Evolutionary conservation across 176 grass and related monocot genomes (phyloP).

Genomic region (Poa annua): DNA sequence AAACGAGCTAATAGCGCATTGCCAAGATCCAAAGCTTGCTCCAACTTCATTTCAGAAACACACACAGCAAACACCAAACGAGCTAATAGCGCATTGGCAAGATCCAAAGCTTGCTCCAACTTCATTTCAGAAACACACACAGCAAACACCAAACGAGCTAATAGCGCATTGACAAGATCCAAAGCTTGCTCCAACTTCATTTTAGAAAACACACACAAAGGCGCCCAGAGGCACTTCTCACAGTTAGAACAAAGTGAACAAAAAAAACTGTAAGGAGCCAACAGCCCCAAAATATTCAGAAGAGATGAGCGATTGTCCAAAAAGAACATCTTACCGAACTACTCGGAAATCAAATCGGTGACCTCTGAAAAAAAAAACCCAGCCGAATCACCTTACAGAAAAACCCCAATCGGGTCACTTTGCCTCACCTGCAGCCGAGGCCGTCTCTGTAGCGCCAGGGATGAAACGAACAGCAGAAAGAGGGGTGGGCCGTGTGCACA

Average conservation of each 20-base stretch:
- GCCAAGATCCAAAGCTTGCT: too few species aligned
- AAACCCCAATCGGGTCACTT: neutral
- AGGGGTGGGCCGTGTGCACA: neutral
- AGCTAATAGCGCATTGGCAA: too few species aligned
- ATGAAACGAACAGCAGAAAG: neutral
- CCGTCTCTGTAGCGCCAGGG: neutral
- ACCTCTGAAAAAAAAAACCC: neutral
- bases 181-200: too few species aligned
- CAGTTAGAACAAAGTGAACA: neutral
- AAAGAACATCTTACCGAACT: neutral
- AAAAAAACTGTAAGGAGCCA: neutral
- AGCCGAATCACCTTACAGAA: neutral
- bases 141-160: too few species aligned
- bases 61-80: too few species aligned
- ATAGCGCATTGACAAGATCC: too few species aligned
- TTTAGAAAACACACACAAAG: too few species aligned
- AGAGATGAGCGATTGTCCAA: neutral
- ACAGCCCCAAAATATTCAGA: neutral
- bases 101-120: too few species aligned
- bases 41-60: too few species aligned
- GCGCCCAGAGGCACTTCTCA: neutral
- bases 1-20: too few species aligned
- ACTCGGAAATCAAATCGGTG: neutral
- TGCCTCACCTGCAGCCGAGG: neutral
- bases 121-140: too few species aligned